Evolutionary conservation across 495 filamentous ascomycete genomes (phyloP), one percentile per base, ranked within the genome.

Genomic region (Neurospora sp.): DNA sequence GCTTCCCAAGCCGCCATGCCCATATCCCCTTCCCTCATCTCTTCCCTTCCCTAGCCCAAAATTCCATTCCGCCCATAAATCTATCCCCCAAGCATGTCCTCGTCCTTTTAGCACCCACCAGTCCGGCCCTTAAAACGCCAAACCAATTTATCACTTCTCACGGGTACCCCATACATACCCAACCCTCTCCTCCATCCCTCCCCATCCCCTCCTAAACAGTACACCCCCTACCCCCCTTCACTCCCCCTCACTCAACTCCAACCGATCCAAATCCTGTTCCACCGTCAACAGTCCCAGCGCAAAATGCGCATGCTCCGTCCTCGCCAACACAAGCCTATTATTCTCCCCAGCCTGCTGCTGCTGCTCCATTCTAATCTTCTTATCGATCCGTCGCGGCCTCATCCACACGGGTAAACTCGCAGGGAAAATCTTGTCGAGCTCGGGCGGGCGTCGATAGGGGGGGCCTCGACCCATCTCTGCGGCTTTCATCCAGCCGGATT

Each of bases 401-500:
- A 81, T 75, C 83, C 81, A 84, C 71, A 86, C 76, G 1, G 53
- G 53, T 9, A 61, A 31, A 74, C 78, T 78, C 69, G 80, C 76
- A 31, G 80, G 77, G 39, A 78, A 71, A 53, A 81, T 70, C 71
- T 73, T 77, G 0, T 76, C 79, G 31, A 83, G 72, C 68, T 81
- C 78, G 31, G 82, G 81, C n/a, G 86, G 84, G 72, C 85, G 81
- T 70, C 82, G 76, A 79, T 96, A 97, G 14, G 88, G 88, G 20
- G 94, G 94, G 0, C 94, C 95, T 9, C 88, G 86, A 3, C 93
- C 93, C 73, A 90, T 80, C 71, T 89, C 86, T 0, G 89, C 91
- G 12, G 91, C 88, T 74, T 88, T 89, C 59, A 88, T 84, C 96
- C 96, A 99, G 5, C 89, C 87, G 14, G 87, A 89, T 79, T 98